Evolutionary conservation across 805 yeast genomes (phyloP), one percentile per base, ranked within the genome.

Genomic region (Metschnikowia lochheadii): DNA sequence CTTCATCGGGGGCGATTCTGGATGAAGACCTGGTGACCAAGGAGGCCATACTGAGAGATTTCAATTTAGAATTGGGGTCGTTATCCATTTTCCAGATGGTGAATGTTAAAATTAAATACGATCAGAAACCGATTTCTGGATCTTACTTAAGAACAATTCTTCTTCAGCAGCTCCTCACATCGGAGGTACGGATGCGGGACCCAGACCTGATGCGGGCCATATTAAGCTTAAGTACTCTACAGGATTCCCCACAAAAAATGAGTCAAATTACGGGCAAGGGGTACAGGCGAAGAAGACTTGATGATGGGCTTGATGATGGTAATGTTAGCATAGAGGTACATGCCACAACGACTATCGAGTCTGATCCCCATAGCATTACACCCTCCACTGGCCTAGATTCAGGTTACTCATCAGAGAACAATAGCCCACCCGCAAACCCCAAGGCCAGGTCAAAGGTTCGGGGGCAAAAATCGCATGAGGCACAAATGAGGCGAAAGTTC

Each of bases 1-100:
- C 53, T 11, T 59, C 58, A 23, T 59, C 62, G 1, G 68, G 67
- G 4, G 64, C 61, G 15, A 64, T 66, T 40, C 70, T 52, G 10
- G 65, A 57, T 29, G 49, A 51, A 13, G 59, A 51, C 32, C 61
- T 48, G 14, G 40, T 23, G 5, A 23, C 34, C 33, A 17, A 26
- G 3, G 33, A 23, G 17, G 23, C 44, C 44, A 31, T 13, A 21
- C 36, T 21, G 8, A 18, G 26, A 14, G 36, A 41, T 17, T 31
- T 5, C 14, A 13, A 8, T 31, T 7, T 18, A 2, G 3, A 13
- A 6, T n/a, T 23, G 0, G 11, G 31, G 14, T n/a, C 10, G n/a
- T 14, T 23, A 8, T 26, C 43, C 43, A 40, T 40, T 15, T 40
- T 40, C 41, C 14, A 6, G 13, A 8, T 23, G 18, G 10, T 10